Base-by-base conservation (phyloP, 169 alveolate genomes). In the Eimeria maxima region DNA sequence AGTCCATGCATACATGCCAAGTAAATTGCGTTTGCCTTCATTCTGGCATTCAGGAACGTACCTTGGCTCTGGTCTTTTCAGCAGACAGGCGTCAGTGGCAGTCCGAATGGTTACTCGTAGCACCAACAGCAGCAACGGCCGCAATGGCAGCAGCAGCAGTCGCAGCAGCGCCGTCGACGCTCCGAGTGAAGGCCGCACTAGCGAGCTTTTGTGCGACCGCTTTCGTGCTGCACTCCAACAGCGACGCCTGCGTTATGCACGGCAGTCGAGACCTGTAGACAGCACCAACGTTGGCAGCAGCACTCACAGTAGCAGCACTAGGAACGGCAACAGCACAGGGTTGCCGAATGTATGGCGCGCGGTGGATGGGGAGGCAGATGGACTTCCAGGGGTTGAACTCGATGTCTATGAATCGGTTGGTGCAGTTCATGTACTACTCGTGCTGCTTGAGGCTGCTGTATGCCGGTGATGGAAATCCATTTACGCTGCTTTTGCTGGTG, bases 291-390 rank as follows among this genome's bases (percentile, higher is more conserved):
- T 6, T 13, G n/a, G 22, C 67, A 5, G 44, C 29, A 50, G 60
- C 71, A 29, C 60, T 55, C 29, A 57, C 86, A 50, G 60, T 44
- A 24, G 60, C 65, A 71, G 65, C 89, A 73, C n/a, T 45, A 53
- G 67, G 29, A 44, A 55, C 76, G 29, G 38, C 80, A 33, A 65
- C 78, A n/a, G 14, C 55, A 53, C 45, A 20, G 74, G 47, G 63
- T 11, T 20, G 63, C 73, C 29, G 20, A 14, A 16, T n/a, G 84
- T 74, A 20, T 90, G 74, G 90, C 96, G 96, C 6, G 92, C 87
- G 14, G 83, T 92, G 22, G 92, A 86, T 29, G 96, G 93, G 67
- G 96, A 92, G 73, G 92, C 96, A 6, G 96, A 92, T 60, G 96
- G 96, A 13, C n/a, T 92, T 7, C 96, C 96, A 16, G 96, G 96